These are phyloP conservation scores for Zymoseptoria tritici DNA, from an alignment of 2,329 filamentous ascomycete genomes.

Conservation along the genomic window DNA sequence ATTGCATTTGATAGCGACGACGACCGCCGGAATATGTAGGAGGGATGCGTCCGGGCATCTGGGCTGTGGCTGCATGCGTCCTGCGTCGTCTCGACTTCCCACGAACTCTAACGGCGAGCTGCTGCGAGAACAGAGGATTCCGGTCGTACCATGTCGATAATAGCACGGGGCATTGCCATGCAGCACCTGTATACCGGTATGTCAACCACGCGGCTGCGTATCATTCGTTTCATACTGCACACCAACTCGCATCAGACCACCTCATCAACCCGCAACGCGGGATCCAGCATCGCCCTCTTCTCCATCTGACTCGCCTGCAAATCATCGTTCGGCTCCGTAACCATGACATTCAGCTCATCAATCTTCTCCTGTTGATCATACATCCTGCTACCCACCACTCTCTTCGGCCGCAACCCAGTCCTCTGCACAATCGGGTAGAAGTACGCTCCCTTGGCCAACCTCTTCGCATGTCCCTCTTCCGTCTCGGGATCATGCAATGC, in stretches of 20 bases:
- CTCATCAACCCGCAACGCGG: slow-evolving; percentile 7
- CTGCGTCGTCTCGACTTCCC: too few species aligned
- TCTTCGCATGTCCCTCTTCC: slow-evolving; percentile 30
- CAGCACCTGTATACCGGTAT: too few species aligned
- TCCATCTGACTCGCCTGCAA: slow-evolving; percentile 7
- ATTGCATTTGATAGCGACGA: too few species aligned
- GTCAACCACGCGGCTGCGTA: too few species aligned
- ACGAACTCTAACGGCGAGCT: too few species aligned
- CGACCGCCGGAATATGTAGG: too few species aligned
- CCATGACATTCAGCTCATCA: slow-evolving; percentile 21
- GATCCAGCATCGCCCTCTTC: slow-evolving; percentile 13
- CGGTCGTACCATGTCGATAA: too few species aligned
- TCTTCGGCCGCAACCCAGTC: slow-evolving; percentile 44
- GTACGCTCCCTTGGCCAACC: slow-evolving; percentile 49
- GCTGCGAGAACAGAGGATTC: too few species aligned
- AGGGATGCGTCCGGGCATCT: too few species aligned
- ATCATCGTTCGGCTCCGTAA: slow-evolving; percentile 14
- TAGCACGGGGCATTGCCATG: too few species aligned
- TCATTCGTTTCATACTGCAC: too few species aligned
- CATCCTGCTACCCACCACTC: slow-evolving; percentile 31
- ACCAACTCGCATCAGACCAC: not conserved
- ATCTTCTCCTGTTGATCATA: slow-evolving; percentile 12
- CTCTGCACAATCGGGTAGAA: slow-evolving; percentile 55
- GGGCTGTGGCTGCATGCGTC: too few species aligned
- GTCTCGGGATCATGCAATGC: slow-evolving; percentile 48